A percentile compares a stretch with the other conserved stretches of the same genome.
phyloP scores from a whole-genome alignment of 495 filamentous ascomycete species.

The Tuber brumale region DNA sequence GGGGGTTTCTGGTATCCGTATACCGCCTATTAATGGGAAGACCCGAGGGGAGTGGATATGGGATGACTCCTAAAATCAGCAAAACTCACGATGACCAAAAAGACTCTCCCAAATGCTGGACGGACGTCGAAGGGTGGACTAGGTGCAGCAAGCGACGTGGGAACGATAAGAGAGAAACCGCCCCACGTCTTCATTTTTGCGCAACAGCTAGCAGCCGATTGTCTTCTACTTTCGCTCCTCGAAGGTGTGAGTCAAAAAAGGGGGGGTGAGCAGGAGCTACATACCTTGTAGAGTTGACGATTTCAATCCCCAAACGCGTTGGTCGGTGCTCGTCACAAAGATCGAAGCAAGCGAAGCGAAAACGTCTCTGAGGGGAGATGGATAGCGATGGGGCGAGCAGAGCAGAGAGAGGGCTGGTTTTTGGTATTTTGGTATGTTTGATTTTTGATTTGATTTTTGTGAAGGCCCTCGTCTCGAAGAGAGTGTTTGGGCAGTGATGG shows the following conservation, averaged over 20 bases:
- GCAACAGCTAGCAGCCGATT: conserved; percentile 5
- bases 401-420: background rate
- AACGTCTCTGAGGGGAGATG: background rate
- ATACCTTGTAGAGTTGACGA: background rate
- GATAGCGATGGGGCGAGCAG: background rate
- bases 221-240: conserved; percentile 2
- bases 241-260: conserved; percentile 5
- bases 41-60: background rate
- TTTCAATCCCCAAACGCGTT: background rate
- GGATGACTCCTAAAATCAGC: conserved; percentile 24
- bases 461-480: background rate
- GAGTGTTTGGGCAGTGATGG: background rate
- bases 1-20: background rate
- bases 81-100: conserved; percentile 24
- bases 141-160: conserved; percentile 3
- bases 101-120: conserved; percentile 20
- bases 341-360: background rate
- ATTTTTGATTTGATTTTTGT: no score
- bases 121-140: conserved; percentile 5
- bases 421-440: background rate
- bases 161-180: background rate
- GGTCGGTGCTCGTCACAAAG: background rate
- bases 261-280: conserved; percentile 1
- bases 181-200: conserved; percentile 1
- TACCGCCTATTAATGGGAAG: background rate